These are phyloP conservation scores for Scheffersomyces segobiensis DNA, from an alignment of 1,139 yeast species.

Conservation along the genomic window DNA sequence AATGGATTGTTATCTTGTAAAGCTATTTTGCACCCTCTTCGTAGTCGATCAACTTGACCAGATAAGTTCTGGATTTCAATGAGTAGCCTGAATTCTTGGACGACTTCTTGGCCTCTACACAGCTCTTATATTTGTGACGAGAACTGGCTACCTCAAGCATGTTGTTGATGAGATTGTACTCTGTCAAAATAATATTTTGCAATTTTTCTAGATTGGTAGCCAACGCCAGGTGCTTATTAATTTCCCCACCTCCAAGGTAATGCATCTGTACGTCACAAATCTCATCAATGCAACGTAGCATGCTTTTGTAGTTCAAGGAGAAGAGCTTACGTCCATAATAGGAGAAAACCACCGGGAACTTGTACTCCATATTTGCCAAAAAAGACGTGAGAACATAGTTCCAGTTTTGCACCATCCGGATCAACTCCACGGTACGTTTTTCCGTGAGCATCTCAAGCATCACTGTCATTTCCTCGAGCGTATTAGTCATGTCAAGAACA, in stretches of 20 bases:
- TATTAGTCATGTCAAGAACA: background rate
- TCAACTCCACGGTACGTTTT: slow-evolving; percentile 7
- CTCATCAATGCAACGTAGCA: slow-evolving; percentile 10
- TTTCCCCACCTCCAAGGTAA: background rate
- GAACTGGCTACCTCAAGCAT: slow-evolving; percentile 8
- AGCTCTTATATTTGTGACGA: background rate
- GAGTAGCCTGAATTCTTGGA: background rate
- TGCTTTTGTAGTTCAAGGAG: slow-evolving; percentile 23
- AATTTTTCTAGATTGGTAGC: slow-evolving; percentile 10
- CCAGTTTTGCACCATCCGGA: slow-evolving; percentile 19
- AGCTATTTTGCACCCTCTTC: background rate
- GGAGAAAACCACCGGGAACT: slow-evolving; percentile 40
- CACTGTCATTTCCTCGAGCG: slow-evolving; percentile 11
- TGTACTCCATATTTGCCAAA: slow-evolving; percentile 28
- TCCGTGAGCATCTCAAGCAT: slow-evolving; percentile 13
- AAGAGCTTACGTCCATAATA: slow-evolving; percentile 32
- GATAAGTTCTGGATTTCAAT: background rate
- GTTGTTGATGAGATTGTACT: slow-evolving; percentile 10
- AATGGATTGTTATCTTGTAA: background rate
- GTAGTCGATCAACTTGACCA: background rate
- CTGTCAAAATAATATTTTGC: slow-evolving; percentile 7
- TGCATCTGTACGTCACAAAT: slow-evolving; percentile 8
- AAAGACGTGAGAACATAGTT: slow-evolving; percentile 32
- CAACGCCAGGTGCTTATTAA: slow-evolving; percentile 4
- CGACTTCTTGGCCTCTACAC: background rate